Percentiles rank a stretch among this genome's conserved stretches.
Evolutionary conservation across 2,329 filamentous ascomycete species (phyloP).

Genomic region (Alternaria gansuensis): DNA sequence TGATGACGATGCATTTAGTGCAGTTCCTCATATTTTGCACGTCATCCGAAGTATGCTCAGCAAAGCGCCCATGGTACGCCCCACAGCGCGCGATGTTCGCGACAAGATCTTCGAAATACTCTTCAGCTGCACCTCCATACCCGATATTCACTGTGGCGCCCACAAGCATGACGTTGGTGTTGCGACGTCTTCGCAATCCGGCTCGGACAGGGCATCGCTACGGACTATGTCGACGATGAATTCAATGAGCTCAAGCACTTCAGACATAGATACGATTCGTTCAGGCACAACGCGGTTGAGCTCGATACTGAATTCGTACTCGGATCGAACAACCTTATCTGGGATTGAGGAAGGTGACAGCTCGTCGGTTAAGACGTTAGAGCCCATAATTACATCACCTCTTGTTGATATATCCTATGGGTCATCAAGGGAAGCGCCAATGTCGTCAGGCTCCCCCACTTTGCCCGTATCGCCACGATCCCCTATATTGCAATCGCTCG

Average conservation of each 20-base stretch:
- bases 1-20: constrained; percentile 52
- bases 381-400: constrained; percentile 21
- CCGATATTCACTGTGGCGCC: constrained; percentile 48
- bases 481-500: constrained; percentile 19
- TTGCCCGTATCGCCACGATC: constrained; percentile 21
- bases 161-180: constrained; percentile 44
- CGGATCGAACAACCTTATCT: constrained; percentile 42
- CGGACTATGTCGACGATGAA: constrained; percentile 44
- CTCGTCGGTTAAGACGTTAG: constrained; percentile 41
- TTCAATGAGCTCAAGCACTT: constrained; percentile 35
- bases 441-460: constrained; percentile 30
- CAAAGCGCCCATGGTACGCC: constrained; percentile 53
- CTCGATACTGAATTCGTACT: constrained; percentile 47
- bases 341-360: constrained; percentile 45
- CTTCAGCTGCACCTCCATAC: constrained; percentile 42
- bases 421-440: constrained; percentile 27
- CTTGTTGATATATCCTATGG: constrained; percentile 30
- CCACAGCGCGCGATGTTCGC: constrained; percentile 54
- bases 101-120: constrained; percentile 50
- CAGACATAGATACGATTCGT: constrained; percentile 46
- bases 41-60: constrained; percentile 56
- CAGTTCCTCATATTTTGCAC: constrained; percentile 53
- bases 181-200: constrained; percentile 36
- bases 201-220: constrained; percentile 42
- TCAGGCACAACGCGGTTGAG: constrained; percentile 36